These are phyloP conservation scores for Teunomyces atbi DNA, from an alignment of 805 yeast species.

Conservation along the genomic window DNA sequence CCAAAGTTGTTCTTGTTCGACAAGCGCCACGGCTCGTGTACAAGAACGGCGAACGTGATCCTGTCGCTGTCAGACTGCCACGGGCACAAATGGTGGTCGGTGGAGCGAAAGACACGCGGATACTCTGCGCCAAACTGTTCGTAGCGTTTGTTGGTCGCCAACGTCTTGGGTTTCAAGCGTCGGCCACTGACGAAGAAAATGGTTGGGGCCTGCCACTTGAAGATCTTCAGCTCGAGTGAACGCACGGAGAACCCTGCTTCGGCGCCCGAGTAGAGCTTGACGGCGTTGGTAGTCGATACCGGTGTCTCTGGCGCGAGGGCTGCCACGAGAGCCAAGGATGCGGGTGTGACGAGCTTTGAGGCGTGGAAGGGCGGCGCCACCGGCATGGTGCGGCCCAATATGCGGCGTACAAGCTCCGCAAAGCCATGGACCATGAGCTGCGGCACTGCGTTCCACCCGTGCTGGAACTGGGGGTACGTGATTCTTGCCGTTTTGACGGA, in stretches of 20 bases:
- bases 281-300: constrained; percentile 46
- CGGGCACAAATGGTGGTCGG: constrained; percentile 17
- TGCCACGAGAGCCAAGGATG: constrained; percentile 38
- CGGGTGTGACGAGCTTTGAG: constrained; percentile 41
- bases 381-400: not conserved
- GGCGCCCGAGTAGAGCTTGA: constrained; percentile 68
- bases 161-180: constrained; percentile 37
- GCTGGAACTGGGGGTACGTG: constrained; percentile 16
- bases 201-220: constrained; percentile 91
- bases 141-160: constrained; percentile 44
- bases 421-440: not conserved
- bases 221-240: constrained; percentile 76
- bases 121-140: constrained; percentile 50
- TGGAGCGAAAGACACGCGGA: constrained; percentile 33
- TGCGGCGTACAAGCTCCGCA: not conserved
- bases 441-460: not conserved
- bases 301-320: constrained; percentile 26
- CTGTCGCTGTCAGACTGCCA: constrained; percentile 44
- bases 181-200: constrained; percentile 68
- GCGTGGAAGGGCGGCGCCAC: constrained; percentile 13
- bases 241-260: constrained; percentile 85
- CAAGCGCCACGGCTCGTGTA: constrained; percentile 73
- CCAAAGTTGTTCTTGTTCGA: constrained; percentile 77
- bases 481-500: constrained; percentile 16
- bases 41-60: constrained; percentile 61